Evolutionary conservation across 169 alveolate genomes (phyloP).

Genomic region (Cytauxzoon felis): DNA sequence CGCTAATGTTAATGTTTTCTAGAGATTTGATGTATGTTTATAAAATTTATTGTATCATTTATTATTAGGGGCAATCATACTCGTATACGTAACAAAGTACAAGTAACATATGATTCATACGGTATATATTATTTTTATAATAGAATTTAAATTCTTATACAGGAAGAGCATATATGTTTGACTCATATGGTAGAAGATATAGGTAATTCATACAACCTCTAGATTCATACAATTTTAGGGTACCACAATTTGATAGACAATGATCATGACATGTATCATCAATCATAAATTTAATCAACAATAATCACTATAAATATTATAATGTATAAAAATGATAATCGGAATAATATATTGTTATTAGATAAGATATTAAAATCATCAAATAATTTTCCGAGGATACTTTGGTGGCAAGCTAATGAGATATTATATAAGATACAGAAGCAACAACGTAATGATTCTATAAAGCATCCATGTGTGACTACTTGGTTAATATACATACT

Average conservation of each 20-base stretch:
- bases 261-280: conserved; percentile 4
- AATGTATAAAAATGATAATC: no score
- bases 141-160: background rate
- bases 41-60: background rate
- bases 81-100: conserved; percentile 19
- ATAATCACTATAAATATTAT: background rate
- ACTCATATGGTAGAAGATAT: conserved; percentile 57
- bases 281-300: background rate
- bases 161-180: conserved; percentile 62
- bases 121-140: conserved; percentile 23
- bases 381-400: conserved; percentile 36
- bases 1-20: conserved; percentile 20
- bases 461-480: conserved; percentile 49
- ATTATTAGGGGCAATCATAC: conserved; percentile 1
- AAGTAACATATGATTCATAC: conserved; percentile 57
- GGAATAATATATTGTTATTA: no score
- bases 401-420: conserved; percentile 65
- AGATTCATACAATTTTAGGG: background rate
- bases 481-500: conserved; percentile 39
- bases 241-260: conserved; percentile 54
- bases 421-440: conserved; percentile 54
- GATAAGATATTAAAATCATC: conserved; percentile 32
- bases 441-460: conserved; percentile 30
- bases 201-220: conserved; percentile 11
- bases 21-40: conserved; percentile 47